A percentile compares a stretch with the other conserved stretches of the same genome.
Evolutionary conservation across 495 filamentous ascomycete genomes (phyloP).

Genomic region (Hamigera avellanea): DNA sequence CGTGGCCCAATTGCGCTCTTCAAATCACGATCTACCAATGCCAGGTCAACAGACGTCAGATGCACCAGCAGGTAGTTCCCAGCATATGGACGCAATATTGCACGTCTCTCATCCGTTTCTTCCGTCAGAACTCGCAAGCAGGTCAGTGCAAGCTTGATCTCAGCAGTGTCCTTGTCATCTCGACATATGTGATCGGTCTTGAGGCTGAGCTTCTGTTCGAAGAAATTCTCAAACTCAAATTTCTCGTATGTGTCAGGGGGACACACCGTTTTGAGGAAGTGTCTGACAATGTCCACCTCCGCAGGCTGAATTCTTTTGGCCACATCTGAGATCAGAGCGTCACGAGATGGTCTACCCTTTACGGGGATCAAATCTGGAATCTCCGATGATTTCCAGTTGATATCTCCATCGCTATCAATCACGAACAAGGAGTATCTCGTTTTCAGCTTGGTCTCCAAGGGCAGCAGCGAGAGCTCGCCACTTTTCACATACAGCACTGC

Average conservation of each 20-base stretch:
- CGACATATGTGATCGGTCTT: slow-evolving; percentile 6
- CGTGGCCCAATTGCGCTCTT: slow-evolving; percentile 21
- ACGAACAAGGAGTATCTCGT: slow-evolving; percentile 25
- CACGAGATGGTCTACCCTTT: no score
- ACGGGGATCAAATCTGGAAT: slow-evolving; percentile 1
- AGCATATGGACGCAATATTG: slow-evolving; percentile 16
- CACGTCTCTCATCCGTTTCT: slow-evolving; percentile 8
- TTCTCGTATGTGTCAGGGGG: slow-evolving; percentile 18
- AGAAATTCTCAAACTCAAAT: slow-evolving; percentile 26
- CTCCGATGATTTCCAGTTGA: slow-evolving; percentile 16
- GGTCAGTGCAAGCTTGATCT: slow-evolving; percentile 17
- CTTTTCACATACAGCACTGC: slow-evolving; percentile 8
- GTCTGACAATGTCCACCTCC: slow-evolving; percentile 20
- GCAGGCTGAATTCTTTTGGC: slow-evolving; percentile 5
- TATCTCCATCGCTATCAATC: slow-evolving; percentile 21
- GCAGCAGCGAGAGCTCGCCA: slow-evolving; percentile 20
- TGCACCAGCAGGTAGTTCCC: slow-evolving; percentile 21
- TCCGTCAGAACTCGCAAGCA: slow-evolving; percentile 15
- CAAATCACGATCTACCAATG: slow-evolving; percentile 18
- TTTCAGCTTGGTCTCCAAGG: slow-evolving; percentile 20
- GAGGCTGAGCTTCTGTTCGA: slow-evolving; percentile 15
- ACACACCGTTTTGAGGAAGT: slow-evolving; percentile 25
- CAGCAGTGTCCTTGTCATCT: slow-evolving; percentile 12
- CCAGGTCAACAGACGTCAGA: slow-evolving; percentile 20
- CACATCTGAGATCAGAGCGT: background rate